Base-by-base conservation (phyloP, 352 stramenopile species). In the Achlya hypogyna region DNA sequence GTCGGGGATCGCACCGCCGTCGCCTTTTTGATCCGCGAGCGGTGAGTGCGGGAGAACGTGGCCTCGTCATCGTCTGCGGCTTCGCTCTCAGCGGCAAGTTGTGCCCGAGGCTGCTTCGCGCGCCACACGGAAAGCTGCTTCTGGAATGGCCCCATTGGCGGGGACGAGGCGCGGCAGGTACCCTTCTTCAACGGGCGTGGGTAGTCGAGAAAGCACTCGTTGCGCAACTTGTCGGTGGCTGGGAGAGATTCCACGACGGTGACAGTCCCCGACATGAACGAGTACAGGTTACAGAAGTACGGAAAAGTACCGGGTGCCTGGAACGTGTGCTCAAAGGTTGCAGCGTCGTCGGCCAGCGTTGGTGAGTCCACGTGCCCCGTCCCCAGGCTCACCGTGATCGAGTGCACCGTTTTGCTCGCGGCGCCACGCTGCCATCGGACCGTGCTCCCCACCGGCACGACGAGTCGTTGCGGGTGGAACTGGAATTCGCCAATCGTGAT, bases 251-350 rank as follows among this genome's bases (percentile, higher is more conserved):
- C 40, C 3, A 67, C 60, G 45, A 67, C 60, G 14, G 42, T 38
- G 29, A 67, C 25, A 1, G 60, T 28, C 14, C 60, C 60, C 4
- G 23, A 42, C 60, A 67, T 67, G 42, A 67, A 67, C 38, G 60
- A 67, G 31, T 67, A 67, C 38, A 67, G 22, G 9, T 28, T 31
- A 28, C 60, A 67, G 9, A 12, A 58, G 32, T 67, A 67, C 31
- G 35, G 18, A 22, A 58, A 14, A 4, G 25, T 31, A 9, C 60
- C 60, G 12, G 58, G 42, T 32, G 51, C 34, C 20, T 58, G 20
- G 35, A 58, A 67, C 14, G 27, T 67, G 51, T 67, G 60, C 28
- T 67, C 60, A 58, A 67, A 67, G 10, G 42, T 58, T 12, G 60
- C 34, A 20, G 10, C 47, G 29, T 35, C 29, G 4, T 16, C 6